Evolutionary conservation across 2,329 filamentous ascomycete genomes (phyloP).

Genomic region (Colletotrichum tanaceti): DNA sequence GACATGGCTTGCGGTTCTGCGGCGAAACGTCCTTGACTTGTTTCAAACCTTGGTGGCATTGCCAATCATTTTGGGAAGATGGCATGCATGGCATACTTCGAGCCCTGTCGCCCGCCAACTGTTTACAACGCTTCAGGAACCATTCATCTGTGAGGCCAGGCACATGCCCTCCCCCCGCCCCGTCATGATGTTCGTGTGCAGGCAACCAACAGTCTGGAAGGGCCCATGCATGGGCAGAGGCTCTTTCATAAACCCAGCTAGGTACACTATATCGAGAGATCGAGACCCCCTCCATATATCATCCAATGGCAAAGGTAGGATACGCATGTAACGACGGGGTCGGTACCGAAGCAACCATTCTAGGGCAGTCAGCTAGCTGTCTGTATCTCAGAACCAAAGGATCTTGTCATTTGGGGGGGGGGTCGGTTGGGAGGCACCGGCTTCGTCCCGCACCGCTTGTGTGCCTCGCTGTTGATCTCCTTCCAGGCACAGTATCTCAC

Average conservation of each 20-base stretch:
- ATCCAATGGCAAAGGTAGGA: neutral
- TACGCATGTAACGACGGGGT: too few species aligned
- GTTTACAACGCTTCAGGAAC: constrained; percentile 14
- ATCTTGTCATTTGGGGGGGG: neutral
- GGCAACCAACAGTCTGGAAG: too few species aligned
- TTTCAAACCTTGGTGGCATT: constrained; percentile 29
- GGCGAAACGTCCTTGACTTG: constrained; percentile 29
- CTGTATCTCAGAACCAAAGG: neutral
- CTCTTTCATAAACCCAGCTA: too few species aligned
- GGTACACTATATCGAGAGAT: too few species aligned
- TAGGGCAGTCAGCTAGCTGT: too few species aligned
- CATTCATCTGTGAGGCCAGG: constrained; percentile 21
- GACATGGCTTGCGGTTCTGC: constrained; percentile 12
- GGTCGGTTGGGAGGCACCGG: too few species aligned
- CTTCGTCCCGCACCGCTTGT: neutral
- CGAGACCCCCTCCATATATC: too few species aligned
- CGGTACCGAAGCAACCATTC: neutral
- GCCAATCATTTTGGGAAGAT: neutral
- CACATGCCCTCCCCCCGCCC: constrained; percentile 5
- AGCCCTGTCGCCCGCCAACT: neutral
- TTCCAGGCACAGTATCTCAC: neutral
- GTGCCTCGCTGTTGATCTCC: neutral
- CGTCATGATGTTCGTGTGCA: neutral
- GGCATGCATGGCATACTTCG: neutral
- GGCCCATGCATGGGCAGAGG: too few species aligned